phyloP scores from a whole-genome alignment of 2,329 filamentous ascomycete species.

The Aspergillus amoenus region DNA sequence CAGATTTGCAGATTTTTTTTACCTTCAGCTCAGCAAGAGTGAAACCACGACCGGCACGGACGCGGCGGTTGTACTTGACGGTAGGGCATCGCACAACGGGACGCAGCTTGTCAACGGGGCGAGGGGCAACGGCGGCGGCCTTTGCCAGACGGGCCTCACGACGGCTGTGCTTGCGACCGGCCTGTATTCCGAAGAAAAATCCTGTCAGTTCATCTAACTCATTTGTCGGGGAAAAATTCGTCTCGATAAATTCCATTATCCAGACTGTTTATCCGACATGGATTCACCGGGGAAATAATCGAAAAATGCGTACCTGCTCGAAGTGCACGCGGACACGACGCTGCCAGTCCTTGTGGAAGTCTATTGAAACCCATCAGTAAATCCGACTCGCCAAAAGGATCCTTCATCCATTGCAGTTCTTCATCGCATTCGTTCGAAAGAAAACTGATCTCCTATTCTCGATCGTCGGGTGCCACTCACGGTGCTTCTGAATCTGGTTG shows the following conservation, averaged over 20 bases:
- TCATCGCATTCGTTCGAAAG: conserved; percentile 1
- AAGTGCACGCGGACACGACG: conserved; percentile 98
- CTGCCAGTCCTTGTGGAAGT: conserved; percentile 99
- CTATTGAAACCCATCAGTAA: conserved; percentile 48
- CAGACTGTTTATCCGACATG: conserved; percentile 17
- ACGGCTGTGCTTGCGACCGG: conserved; percentile 93
- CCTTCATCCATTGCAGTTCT: conserved; percentile 10
- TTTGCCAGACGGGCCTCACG: conserved; percentile 89
- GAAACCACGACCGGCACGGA: conserved; percentile 96
- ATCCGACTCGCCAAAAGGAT: conserved; percentile 14
- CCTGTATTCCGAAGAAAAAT: conserved; percentile 56
- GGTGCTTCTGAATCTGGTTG: conserved; percentile 96
- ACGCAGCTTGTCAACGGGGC: conserved; percentile 94
- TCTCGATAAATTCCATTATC: conserved; percentile 5
- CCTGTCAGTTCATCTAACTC: conserved; percentile 34
- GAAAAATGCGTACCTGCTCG: conserved; percentile 80
- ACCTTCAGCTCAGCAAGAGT: conserved; percentile 98
- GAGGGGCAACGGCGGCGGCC: conserved; percentile 91
- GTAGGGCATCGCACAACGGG: conserved; percentile 97
- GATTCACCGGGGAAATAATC: conserved; percentile 13
- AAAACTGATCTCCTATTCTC: conserved; percentile 5
- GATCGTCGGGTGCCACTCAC: conserved; percentile 53
- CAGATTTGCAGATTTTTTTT: conserved; percentile 31
- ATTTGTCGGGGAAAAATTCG: conserved; percentile 14
- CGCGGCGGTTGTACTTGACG: conserved; percentile 98